Evolutionary conservation across 2,329 filamentous ascomycete genomes (phyloP), one percentile per base, ranked within the genome.

Genomic region (Colletotrichum shisoi): DNA sequence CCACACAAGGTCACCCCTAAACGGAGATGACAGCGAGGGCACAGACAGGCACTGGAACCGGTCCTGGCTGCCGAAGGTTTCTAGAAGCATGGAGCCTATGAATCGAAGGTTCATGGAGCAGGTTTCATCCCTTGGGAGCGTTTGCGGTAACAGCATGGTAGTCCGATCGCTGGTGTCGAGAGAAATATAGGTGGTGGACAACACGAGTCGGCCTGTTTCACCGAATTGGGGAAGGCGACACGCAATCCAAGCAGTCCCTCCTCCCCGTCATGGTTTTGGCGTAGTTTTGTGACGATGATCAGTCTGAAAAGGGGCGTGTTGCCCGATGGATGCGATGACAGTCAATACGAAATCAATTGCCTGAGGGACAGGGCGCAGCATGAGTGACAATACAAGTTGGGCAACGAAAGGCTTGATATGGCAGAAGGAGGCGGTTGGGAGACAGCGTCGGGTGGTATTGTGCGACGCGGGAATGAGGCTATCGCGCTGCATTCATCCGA

Each of bases 1-100:
- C 51, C 53, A 44, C 37, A 65, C 51, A 57, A 67, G 52, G 57
- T 52, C 45, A 45, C 62, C 62, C 62, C 57, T 62, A 67, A 67
- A 57, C 52, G 53, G 57, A 62, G 56, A 62, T n/a, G 51, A 56
- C 61, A 57, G 68, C 68, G 64, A 69, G 65, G 52, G 68, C 68
- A 69, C 68, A 64, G 65, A 69, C 57, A 64, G 65, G 68, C 57
- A 42, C 17, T 53, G 9, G 37, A 40, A 7, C 52, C 27, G 15
- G 57, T 58, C 44, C 40, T 52, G 31, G 37, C 24, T 45, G 11
- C 39, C 40, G 61, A 68, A 65, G 65, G 56, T 60, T 68, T 69
- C 68, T 65, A 69, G 68, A 69, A 69, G 65, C 60, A 65, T 61
- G 44, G 46, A 61, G 62, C 34, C 46, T 48, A 34, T 58, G 24